phyloP scores from a whole-genome alignment of 75 land plant genomes.

The Pseudotsuga menziesii region DNA sequence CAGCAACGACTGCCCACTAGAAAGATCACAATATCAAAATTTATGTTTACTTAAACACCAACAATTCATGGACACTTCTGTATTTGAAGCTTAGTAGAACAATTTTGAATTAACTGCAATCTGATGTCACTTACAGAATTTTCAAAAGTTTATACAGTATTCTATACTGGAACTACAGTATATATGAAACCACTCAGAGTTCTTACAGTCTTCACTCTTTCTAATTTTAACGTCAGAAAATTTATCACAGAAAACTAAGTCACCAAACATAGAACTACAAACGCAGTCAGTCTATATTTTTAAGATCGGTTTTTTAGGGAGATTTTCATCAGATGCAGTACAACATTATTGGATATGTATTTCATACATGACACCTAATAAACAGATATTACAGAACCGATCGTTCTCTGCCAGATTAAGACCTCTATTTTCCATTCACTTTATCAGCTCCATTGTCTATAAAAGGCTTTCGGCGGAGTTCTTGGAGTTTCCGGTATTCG shows the following conservation, averaged over 20 bases:
- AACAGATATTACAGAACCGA: background rate
- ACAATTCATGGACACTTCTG: background rate
- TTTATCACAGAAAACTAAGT: background rate
- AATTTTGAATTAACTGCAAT: background rate
- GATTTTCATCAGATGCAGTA: background rate
- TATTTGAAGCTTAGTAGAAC: background rate
- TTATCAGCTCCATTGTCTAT: slow-evolving; percentile 14
- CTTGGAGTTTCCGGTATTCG: slow-evolving; percentile 14
- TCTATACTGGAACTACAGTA: background rate
- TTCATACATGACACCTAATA: background rate
- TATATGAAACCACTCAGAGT: background rate
- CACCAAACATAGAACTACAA: slow-evolving; percentile 3
- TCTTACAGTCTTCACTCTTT: slow-evolving; percentile 2
- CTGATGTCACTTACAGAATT: background rate
- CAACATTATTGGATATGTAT: background rate
- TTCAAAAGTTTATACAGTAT: background rate
- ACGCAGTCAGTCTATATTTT: background rate
- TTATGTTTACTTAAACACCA: background rate
- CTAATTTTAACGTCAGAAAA: slow-evolving; percentile 1
- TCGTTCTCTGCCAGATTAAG: background rate
- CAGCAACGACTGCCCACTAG: background rate
- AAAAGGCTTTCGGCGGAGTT: slow-evolving; percentile 5
- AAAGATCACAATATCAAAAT: background rate
- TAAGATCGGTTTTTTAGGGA: background rate
- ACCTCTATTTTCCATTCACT: slow-evolving; percentile 6